Base-by-base conservation (phyloP, 2,329 filamentous ascomycete species). In the Corynespora cassiicola region DNA sequence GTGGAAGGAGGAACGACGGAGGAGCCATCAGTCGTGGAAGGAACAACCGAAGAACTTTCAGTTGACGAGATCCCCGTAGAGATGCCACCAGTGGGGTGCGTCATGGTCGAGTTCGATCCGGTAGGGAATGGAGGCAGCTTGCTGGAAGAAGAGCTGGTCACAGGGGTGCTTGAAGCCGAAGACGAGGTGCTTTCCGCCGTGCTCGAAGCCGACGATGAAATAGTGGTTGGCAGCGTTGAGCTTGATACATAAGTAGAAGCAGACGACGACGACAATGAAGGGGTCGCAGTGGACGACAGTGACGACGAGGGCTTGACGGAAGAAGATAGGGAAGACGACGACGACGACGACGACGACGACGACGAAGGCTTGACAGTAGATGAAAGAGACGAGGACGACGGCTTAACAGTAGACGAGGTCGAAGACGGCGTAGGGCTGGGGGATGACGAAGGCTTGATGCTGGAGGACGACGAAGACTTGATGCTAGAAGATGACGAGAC, bases 81-180 rank as follows among this genome's bases (percentile, higher is more conserved):
- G n/a, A n/a, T n/a, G n/a, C n/a, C n/a, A n/a, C n/a, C n/a, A n/a
- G n/a, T n/a, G n/a, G n/a, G n/a, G n/a, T n/a, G n/a, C n/a, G n/a
- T n/a, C n/a, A n/a, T n/a, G n/a, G n/a, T n/a, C n/a, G n/a, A n/a
- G n/a, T n/a, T n/a, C n/a, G n/a, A n/a, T n/a, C n/a, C n/a, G n/a
- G n/a, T n/a, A n/a, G n/a, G n/a, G n/a, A n/a, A n/a, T n/a, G n/a
- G n/a, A n/a, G n/a, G n/a, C n/a, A n/a, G 25, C 25, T 27, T 14
- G 6, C 11, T 27, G 21, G 36, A 36, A 12, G 29, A 20, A 21
- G 38, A 44, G 39, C 31, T 39, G 10, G 45, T 36, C 20, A 23
- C 25, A 21, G 15, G 25, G 12, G 34, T 34, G 27, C 32, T 33
- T 21, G 36, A 37, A 14, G 26, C 30, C 9, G 10, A 15, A 10